phyloP scores from a whole-genome alignment of 495 filamentous ascomycete species.

The Penicillium robsamsonii region DNA sequence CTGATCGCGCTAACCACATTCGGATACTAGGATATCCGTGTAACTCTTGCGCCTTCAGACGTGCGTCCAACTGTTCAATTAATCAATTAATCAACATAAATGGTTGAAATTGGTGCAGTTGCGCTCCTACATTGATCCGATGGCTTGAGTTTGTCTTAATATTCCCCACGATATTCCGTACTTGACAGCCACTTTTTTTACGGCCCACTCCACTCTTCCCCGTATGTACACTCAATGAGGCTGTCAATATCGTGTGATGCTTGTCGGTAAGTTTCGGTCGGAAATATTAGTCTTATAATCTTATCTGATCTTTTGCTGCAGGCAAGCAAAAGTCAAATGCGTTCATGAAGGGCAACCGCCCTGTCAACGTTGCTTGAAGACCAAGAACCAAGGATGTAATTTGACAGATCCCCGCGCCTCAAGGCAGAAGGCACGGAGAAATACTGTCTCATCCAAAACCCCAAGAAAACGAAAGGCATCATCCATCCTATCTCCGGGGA shows the following conservation, averaged over 20 bases:
- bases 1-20: constrained; percentile 9
- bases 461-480: constrained; percentile 20
- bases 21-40: background rate
- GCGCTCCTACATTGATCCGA: constrained; percentile 9
- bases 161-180: background rate
- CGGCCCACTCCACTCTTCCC: constrained; percentile 1
- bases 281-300: background rate
- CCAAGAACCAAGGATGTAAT: constrained; percentile 25
- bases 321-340: constrained; percentile 46
- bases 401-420: constrained; percentile 35
- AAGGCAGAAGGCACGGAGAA: constrained; percentile 5
- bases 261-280: constrained; percentile 33
- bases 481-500: constrained; percentile 3
- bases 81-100: background rate
- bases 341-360: constrained; percentile 41
- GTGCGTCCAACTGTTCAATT: background rate
- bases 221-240: constrained; percentile 28
- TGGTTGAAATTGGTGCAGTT: background rate
- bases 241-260: constrained; percentile 44
- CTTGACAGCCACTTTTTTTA: background rate
- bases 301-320: constrained; percentile 11
- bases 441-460: background rate
- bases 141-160: background rate
- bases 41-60: background rate
- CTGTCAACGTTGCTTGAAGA: constrained; percentile 37